These are phyloP conservation scores for Fusarium hostae DNA, from an alignment of 2,329 filamentous ascomycete genomes.

Conservation along the genomic window DNA sequence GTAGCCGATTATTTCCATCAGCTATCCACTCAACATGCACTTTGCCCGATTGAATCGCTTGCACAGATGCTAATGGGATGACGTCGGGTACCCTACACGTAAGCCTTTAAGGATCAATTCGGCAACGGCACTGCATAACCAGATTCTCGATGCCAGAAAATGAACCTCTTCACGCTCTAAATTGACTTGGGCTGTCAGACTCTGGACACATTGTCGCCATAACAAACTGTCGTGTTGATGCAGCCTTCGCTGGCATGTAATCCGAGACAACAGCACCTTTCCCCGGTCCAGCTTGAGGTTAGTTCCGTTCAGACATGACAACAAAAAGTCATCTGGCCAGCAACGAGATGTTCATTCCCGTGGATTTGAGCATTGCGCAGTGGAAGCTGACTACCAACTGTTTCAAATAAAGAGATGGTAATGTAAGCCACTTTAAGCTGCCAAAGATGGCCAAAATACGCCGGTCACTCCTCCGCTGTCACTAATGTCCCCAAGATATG, in stretches of 20 bases:
- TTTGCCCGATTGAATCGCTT: not conserved
- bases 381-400: rapidly evolving
- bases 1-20: not conserved
- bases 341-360: not conserved
- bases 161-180: rapidly evolving
- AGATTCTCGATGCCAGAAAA: not conserved
- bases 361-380: rapidly evolving
- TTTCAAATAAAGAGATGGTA: rapidly evolving
- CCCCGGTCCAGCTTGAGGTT: no score
- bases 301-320: no score
- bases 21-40: not conserved
- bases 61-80: not conserved
- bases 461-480: no score
- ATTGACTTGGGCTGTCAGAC: not conserved
- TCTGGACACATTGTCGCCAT: no score
- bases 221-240: not conserved
- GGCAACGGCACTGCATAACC: no score
- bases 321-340: not conserved
- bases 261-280: not conserved
- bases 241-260: not conserved
- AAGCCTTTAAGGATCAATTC: not conserved
- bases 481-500: no score
- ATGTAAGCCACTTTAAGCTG: not conserved
- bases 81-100: not conserved
- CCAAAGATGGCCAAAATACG: rapidly evolving